Percentiles rank a stretch among this genome's conserved stretches.
These are phyloP conservation scores for Cytospora leucostoma DNA, from an alignment of 2,329 filamentous ascomycete species.

Conservation along the genomic window DNA sequence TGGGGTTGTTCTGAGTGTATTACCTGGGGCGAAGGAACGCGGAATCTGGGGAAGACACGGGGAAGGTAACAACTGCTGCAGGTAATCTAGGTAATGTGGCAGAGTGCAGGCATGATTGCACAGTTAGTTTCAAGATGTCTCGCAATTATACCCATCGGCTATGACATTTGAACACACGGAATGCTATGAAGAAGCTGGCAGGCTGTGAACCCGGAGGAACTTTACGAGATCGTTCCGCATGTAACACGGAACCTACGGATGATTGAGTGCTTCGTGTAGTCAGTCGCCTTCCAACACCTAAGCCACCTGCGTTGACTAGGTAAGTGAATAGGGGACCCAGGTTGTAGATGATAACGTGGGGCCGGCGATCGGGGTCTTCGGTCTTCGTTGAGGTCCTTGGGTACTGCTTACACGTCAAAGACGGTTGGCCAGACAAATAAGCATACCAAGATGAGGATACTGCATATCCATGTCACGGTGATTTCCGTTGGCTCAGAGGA, in stretches of 20 bases:
- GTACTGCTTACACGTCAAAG: background rate
- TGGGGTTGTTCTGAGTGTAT: background rate
- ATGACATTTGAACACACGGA: slow-evolving; percentile 2
- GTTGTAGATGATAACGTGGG: background rate
- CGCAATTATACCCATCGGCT: background rate
- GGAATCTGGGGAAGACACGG: slow-evolving; percentile 17
- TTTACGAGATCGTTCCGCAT: slow-evolving; percentile 17
- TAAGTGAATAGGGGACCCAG: too few relatives aligned
- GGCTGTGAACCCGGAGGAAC: background rate
- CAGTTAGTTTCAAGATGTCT: background rate
- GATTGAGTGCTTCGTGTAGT: background rate
- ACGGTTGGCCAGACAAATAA: background rate
- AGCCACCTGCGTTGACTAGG: background rate
- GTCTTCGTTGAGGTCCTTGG: background rate
- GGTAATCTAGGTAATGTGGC: background rate
- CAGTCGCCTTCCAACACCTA: background rate
- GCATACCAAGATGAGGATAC: background rate
- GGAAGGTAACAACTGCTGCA: slow-evolving; percentile 14
- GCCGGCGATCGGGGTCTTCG: background rate
- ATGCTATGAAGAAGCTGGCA: slow-evolving; percentile 12
- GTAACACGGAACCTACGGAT: slow-evolving; percentile 11
- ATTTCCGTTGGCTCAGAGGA: background rate
- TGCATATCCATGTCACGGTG: background rate
- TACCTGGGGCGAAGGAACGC: slow-evolving; percentile 9
- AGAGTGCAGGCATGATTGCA: background rate